phyloP scores from a whole-genome alignment of 768 basidiomycete species.

The Hypsizygus marmoreus region DNA sequence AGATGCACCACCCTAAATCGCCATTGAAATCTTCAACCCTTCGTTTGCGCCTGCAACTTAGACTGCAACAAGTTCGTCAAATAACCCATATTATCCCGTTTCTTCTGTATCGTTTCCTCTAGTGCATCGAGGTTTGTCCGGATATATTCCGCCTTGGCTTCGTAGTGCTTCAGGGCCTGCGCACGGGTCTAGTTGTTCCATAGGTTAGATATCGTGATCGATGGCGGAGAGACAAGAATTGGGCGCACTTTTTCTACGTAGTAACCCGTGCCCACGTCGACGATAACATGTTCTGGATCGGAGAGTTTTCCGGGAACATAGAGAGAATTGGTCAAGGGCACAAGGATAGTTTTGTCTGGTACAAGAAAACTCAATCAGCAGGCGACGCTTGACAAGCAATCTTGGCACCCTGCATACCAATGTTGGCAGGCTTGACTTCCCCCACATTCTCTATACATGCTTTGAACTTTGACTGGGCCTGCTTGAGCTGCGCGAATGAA shows the following conservation, averaged over 20 bases:
- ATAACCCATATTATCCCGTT: conserved; percentile 85
- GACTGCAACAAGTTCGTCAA: conserved; percentile 73
- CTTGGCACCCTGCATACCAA: conserved; percentile 52
- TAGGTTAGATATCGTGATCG: background rate
- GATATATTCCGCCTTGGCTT: conserved; percentile 79
- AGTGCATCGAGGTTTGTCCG: conserved; percentile 81
- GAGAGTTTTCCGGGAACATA: conserved; percentile 92
- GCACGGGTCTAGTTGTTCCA: conserved; percentile 73
- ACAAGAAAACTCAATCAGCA: background rate
- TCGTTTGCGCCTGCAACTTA: conserved; percentile 42
- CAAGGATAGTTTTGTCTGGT: conserved; percentile 83
- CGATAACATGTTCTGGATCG: conserved; percentile 84
- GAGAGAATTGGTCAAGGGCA: conserved; percentile 92
- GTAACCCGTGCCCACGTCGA: conserved; percentile 97
- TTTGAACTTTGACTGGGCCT: conserved; percentile 91
- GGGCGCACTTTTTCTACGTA: conserved; percentile 85
- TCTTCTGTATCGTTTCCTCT: conserved; percentile 87
- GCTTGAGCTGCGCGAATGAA: conserved; percentile 90
- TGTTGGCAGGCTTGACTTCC: conserved; percentile 73
- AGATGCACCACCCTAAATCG: no score
- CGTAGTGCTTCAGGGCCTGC: conserved; percentile 83
- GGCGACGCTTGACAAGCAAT: no score
- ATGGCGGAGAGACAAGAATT: background rate
- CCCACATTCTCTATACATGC: conserved; percentile 80
- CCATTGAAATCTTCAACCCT: no score